phyloP scores from a whole-genome alignment of 129 eudicot species.

The Rutidosis leptorrhynchoides region DNA sequence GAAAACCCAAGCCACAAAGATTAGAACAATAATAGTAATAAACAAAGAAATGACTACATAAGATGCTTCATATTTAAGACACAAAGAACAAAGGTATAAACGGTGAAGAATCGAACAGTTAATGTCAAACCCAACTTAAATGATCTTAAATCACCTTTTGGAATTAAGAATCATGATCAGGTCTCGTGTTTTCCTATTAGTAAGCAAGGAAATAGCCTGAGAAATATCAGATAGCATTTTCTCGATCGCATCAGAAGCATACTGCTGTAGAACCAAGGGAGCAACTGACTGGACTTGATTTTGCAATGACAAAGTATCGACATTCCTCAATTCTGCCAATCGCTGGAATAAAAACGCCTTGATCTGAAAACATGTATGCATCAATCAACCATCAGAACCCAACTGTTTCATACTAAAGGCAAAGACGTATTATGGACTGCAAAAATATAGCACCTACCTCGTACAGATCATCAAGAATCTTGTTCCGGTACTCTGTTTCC shows the following conservation, averaged over 20 bases:
- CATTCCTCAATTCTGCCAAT: conserved; percentile 63
- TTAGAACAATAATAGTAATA: too few species aligned
- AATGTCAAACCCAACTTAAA: too few species aligned
- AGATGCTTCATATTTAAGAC: too few species aligned
- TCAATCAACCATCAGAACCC: too few species aligned
- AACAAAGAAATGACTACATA: too few species aligned
- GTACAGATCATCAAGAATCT: conserved; percentile 86
- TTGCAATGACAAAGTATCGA: conserved; percentile 81
- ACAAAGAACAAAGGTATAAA: too few species aligned
- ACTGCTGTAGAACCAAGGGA: conserved; percentile 90
- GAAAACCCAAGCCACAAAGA: too few species aligned
- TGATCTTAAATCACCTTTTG: conserved; percentile 66
- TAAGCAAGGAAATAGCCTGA: conserved; percentile 65
- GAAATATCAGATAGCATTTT: conserved; percentile 73
- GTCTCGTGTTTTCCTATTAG: conserved; percentile 84
- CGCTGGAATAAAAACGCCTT: conserved; percentile 92
- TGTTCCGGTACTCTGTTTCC: conserved; percentile 89
- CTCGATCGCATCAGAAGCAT: conserved; percentile 60
- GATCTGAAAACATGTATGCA: conserved; percentile 48
- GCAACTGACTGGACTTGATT: conserved; percentile 97
- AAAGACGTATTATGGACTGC: too few species aligned
- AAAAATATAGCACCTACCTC: conserved; percentile 64
- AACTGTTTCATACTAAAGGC: too few species aligned
- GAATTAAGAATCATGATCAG: conserved; percentile 91
- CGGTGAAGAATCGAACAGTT: too few species aligned